Base-by-base conservation (phyloP, 2,329 filamentous ascomycete species). In the Paraconiothyrium brasiliense region DNA sequence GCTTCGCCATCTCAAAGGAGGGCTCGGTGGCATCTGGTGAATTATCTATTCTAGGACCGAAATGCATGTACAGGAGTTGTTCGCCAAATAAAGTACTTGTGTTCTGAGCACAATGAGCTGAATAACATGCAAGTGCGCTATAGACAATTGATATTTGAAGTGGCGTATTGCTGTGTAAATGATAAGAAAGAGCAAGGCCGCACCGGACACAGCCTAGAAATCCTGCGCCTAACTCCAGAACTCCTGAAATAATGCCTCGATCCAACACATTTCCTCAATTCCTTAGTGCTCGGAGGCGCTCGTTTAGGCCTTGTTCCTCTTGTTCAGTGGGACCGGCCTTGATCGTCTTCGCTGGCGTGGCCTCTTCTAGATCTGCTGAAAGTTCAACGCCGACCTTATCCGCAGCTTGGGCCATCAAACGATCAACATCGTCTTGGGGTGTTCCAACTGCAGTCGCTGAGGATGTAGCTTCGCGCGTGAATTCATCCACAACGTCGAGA, bases 351-450 rank as follows among this genome's bases (percentile, higher is more conserved):
- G 85, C 82, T 0, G 86, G 82, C 14, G 86, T 81, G 8, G 90
- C 85, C 13, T 81, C 81, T 59, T 83, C 83, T 79, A 97, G 88
- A 80, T 95, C 92, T 75, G 90, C 86, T 68, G 88, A 88, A 63
- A 97, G 83, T 79, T 95, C 91, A 56, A 97, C 87, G 57, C 93
- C 93, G 10, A 92, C 92, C 78, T 96, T 93, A 77, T 97, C 93
- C 65, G 93, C 93, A 47, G 95, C 87, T 80, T 96, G 91, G 66
- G 88, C 90, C 80, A 97, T 90, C 64, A 97, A 81, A 68, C 92
- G 89, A 78, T 97, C 93, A 1, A 97, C 92, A 68, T 94, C 92
- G 69, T 96, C 93, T 76, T 97, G 87, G 80, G 82, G 92, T 81
- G 82, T 94, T 78, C 84, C 92, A 76, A 82, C 90, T 72, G 79